Percentiles rank a stretch among this genome's conserved stretches.
Evolutionary conservation across 179 eudicot species (phyloP).

Genomic region (Beta lomatogona): DNA sequence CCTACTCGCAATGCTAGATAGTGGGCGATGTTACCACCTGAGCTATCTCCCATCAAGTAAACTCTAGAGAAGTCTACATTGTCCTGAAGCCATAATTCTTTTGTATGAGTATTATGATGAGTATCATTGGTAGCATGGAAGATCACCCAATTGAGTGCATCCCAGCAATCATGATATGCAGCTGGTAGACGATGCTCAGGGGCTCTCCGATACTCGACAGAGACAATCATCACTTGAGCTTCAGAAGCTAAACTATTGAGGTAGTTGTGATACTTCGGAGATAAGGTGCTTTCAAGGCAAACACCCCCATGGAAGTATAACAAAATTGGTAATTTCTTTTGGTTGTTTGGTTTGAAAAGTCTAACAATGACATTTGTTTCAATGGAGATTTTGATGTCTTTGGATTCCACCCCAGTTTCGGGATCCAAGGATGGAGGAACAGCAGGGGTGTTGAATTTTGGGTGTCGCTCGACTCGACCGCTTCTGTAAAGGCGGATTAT

Average conservation of each 20-base stretch:
- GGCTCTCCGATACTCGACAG: slow-evolving; percentile 18
- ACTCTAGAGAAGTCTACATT: background rate
- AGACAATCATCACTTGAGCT: background rate
- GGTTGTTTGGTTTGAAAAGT: slow-evolving; percentile 24
- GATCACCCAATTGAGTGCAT: slow-evolving; percentile 7
- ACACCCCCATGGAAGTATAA: slow-evolving; percentile 29
- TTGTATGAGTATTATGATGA: background rate
- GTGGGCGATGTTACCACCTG: slow-evolving; percentile 9
- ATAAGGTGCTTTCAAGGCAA: background rate
- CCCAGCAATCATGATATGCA: slow-evolving; percentile 19
- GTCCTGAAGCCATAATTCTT: background rate
- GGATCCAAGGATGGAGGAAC: slow-evolving; percentile 16
- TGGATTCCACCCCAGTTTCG: slow-evolving; percentile 22
- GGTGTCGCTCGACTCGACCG: background rate
- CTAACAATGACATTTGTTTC: slow-evolving; percentile 38
- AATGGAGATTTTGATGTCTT: slow-evolving; percentile 36
- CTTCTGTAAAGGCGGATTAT: background rate
- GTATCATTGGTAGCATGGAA: too few relatives aligned
- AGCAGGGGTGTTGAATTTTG: background rate
- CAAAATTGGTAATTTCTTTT: background rate
- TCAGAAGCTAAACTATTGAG: background rate
- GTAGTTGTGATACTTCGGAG: slow-evolving; percentile 12
- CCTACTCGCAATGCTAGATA: background rate
- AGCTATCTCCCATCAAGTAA: slow-evolving; percentile 5
- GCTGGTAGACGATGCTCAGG: slow-evolving; percentile 23